phyloP scores from a whole-genome alignment of 108 stramenopile genomes.

The Pseudonitzschia multiseries region DNA sequence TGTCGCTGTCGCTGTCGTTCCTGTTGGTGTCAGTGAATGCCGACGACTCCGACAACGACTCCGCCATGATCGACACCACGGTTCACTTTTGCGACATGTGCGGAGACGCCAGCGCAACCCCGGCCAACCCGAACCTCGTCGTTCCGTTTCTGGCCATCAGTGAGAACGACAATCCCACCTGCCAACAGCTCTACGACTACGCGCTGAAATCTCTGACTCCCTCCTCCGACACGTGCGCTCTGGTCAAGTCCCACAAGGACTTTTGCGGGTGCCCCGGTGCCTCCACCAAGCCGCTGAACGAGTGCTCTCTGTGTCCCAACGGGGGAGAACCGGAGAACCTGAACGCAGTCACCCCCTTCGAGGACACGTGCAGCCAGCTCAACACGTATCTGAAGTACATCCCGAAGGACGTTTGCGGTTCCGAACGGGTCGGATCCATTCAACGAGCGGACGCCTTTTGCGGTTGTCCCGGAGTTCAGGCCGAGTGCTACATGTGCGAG shows the following conservation, averaged over 20 bases:
- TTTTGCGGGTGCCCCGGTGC: slow-evolving; percentile 20
- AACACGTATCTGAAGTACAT: slow-evolving; percentile 10
- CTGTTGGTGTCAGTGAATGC: too few relatives aligned
- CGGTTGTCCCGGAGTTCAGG: slow-evolving; percentile 19
- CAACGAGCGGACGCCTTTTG: slow-evolving; percentile 14
- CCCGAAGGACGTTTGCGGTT: slow-evolving; percentile 1
- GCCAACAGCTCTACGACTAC: background rate
- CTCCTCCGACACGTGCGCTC: background rate
- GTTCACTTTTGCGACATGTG: slow-evolving; percentile 21
- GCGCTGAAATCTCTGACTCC: background rate
- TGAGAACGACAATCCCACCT: slow-evolving; percentile 16
- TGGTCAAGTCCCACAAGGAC: slow-evolving; percentile 14
- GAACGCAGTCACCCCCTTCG: slow-evolving; percentile 16
- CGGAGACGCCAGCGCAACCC: background rate
- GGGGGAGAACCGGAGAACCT: background rate
- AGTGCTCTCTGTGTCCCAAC: slow-evolving; percentile 15
- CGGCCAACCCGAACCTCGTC: background rate
- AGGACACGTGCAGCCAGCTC: slow-evolving; percentile 18
- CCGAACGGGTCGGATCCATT: slow-evolving; percentile 8
- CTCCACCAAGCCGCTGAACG: background rate
- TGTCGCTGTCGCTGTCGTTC: too few relatives aligned
- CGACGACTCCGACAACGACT: too few relatives aligned
- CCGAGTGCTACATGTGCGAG: slow-evolving; percentile 13
- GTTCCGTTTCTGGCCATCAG: slow-evolving; percentile 15
- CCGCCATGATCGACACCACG: too few relatives aligned